phyloP scores from a whole-genome alignment of 768 basidiomycete genomes.

The Phylloporus arenicola region DNA sequence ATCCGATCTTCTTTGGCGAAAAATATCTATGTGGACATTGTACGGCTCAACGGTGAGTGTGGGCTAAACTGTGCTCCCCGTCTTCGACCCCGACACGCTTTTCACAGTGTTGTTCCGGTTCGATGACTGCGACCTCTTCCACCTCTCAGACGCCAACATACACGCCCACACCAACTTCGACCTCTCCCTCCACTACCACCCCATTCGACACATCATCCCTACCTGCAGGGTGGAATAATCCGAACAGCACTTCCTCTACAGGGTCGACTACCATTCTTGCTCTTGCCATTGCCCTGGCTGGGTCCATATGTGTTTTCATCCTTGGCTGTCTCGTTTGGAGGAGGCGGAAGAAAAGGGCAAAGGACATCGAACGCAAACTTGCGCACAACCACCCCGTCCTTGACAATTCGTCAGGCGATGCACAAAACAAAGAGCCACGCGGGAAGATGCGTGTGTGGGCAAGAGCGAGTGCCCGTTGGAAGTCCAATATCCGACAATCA shows the following conservation, averaged over 20 bases:
- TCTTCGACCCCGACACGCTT: neutral
- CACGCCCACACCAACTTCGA: slow-evolving; percentile 3
- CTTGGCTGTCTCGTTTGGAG: slow-evolving; percentile 59
- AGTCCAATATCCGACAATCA: slow-evolving; percentile 53
- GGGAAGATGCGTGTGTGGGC: slow-evolving; percentile 58
- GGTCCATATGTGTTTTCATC: slow-evolving; percentile 57
- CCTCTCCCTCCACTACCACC: slow-evolving; percentile 12
- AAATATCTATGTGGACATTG: slow-evolving; percentile 49
- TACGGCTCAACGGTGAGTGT: slow-evolving; percentile 66
- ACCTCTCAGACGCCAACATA: slow-evolving; percentile 6
- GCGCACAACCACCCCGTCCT: slow-evolving; percentile 17
- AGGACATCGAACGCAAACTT: slow-evolving; percentile 52
- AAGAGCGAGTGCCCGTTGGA: slow-evolving; percentile 65
- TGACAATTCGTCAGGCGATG: slow-evolving; percentile 26
- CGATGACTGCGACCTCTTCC: slow-evolving; percentile 4
- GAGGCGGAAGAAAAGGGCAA: slow-evolving; percentile 31
- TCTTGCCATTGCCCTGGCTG: slow-evolving; percentile 58
- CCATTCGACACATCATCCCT: slow-evolving; percentile 29
- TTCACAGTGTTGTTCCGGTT: slow-evolving; percentile 16
- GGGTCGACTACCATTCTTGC: slow-evolving; percentile 48
- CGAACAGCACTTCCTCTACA: slow-evolving; percentile 10
- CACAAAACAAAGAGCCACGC: slow-evolving; percentile 42
- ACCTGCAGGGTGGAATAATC: slow-evolving; percentile 50
- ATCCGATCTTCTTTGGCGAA: slow-evolving; percentile 56
- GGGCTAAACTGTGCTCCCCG: neutral